Percentiles rank a stretch among this genome's conserved stretches.
Conservation (phyloP, 2,329 filamentous ascomycete species). For the Fusarium citri region DNA sequence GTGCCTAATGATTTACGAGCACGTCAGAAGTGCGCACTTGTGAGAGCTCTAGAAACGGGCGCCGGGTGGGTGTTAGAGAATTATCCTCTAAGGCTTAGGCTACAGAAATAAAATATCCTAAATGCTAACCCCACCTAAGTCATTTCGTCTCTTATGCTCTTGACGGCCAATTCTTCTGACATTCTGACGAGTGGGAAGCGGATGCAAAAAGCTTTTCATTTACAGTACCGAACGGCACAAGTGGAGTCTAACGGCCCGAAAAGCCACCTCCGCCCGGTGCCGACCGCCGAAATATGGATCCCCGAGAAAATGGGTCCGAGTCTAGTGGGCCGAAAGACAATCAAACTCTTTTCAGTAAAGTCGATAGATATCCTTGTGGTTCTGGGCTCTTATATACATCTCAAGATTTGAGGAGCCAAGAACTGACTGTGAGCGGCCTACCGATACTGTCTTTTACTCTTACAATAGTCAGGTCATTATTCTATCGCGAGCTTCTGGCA, state of each 20-base stretch:
- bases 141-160: background rate
- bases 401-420: background rate
- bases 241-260: slow-evolving; percentile 8
- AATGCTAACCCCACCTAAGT: too few relatives aligned
- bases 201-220: background rate
- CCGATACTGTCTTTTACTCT: too few relatives aligned
- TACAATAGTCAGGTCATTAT: fast-evolving
- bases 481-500: background rate
- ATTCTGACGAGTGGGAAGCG: too few relatives aligned
- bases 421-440: too few relatives aligned
- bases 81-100: too few relatives aligned
- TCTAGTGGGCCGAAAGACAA: background rate
- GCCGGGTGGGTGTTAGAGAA: too few relatives aligned
- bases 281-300: background rate
- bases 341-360: background rate
- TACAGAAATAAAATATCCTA: too few relatives aligned
- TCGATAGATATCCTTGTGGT: background rate
- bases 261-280: background rate
- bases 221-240: background rate
- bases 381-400: too few relatives aligned
- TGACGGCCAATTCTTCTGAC: background rate
- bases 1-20: background rate
- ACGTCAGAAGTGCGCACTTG: background rate
- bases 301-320: background rate
- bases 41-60: too few relatives aligned